phyloP scores from a whole-genome alignment of 139 green algal genomes.

The Chlorella sp. region DNA sequence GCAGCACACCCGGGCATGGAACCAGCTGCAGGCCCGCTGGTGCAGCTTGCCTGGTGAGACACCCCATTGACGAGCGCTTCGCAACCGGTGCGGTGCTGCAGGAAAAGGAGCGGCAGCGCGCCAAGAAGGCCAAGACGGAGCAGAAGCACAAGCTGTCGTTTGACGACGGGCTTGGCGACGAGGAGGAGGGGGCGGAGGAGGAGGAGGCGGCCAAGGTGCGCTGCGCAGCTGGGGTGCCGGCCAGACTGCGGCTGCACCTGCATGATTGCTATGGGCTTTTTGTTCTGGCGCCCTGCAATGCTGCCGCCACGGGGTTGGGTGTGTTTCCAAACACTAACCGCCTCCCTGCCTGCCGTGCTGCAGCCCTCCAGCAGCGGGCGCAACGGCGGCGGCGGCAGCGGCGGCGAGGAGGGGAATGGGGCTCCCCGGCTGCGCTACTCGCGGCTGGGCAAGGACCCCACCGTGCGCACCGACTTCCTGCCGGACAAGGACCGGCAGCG shows the following conservation, averaged over 20 bases:
- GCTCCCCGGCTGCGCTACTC: conserved; percentile 18
- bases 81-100: background rate
- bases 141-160: conserved; percentile 86
- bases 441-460: conserved; percentile 90
- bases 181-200: conserved; percentile 56
- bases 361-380: background rate
- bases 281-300: background rate
- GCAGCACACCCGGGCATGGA: background rate
- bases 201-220: conserved; percentile 10
- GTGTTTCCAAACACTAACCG: background rate
- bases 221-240: too few species aligned
- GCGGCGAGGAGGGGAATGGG: conserved; percentile 35
- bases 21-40: background rate
- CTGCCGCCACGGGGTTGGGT: background rate
- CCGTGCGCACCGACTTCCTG: conserved; percentile 85
- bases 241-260: background rate
- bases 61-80: too few species aligned
- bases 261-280: background rate
- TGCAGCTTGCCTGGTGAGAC: background rate
- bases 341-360: background rate
- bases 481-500: conserved; percentile 88
- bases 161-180: conserved; percentile 56
- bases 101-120: conserved; percentile 47
- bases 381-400: background rate
- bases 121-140: conserved; percentile 49